Evolutionary conservation across 1,139 yeast genomes (phyloP), one percentile per base, ranked within the genome.

Genomic region (Protomyces gravidus): DNA sequence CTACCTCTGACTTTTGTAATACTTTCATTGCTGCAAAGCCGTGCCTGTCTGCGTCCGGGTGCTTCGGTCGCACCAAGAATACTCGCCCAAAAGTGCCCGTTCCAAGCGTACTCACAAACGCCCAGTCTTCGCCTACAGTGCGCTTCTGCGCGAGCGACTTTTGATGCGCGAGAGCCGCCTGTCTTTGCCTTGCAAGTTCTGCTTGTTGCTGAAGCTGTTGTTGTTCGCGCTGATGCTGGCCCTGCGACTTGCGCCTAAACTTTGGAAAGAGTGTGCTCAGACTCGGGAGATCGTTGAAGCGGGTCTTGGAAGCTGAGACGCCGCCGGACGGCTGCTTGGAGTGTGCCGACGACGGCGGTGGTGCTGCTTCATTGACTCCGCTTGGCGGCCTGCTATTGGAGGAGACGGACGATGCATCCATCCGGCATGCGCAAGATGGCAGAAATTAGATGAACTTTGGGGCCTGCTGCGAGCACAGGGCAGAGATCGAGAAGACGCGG

Each of bases 1-100:
- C 95, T 67, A 92, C 89, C 70, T 92, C 96, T 26, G 95, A 89
- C 71, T 92, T 92, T 66, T 97, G 80, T 65, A 92, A 82, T 0
- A 97, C 89, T 71, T 92, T 92, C 70, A 92, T 77, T 3, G 98
- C 98, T 71, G 28, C 50, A 28, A 47, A 55, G 11, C 27, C 25
- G 3, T 46, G 46, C n/a, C 39, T 23, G 36, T 36, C 28, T 45
- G 46, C 48, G 5, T 45, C 25, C 21, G 19, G 30, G 5, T 19
- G 13, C 17, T 55, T 51, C 5, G 59, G 52, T 11, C 59, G 45
- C 30, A 40, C 59, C 23, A 57, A 42, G 33, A 50, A 57, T 15
- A 57, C 60, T 5, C 60, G 51, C 13, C 60, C 60, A 30, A 57
- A 57, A 1, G 60, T 57, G 27, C 60, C 60, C 25, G 60, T 57